Percentiles rank a stretch among this genome's conserved stretches.
These are phyloP conservation scores for Fusarium dlaminii DNA, from an alignment of 2,329 filamentous ascomycete genomes.

Conservation along the genomic window DNA sequence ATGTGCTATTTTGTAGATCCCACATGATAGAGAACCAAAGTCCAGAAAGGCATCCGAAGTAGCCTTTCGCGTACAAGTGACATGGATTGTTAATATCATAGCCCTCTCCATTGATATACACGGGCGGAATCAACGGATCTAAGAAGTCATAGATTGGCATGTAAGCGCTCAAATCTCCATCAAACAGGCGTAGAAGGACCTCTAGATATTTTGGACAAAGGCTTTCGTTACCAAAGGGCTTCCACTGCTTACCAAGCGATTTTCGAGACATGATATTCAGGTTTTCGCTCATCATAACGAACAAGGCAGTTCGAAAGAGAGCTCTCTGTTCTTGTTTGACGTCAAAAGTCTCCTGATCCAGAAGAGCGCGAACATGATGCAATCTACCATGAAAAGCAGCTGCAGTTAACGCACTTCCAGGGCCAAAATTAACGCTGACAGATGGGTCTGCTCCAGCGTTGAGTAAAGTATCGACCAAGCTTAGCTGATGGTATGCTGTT, in stretches of 20 bases:
- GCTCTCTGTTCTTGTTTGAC: fast-evolving
- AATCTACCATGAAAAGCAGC: not conserved
- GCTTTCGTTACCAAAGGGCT: fast-evolving
- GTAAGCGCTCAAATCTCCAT: fast-evolving
- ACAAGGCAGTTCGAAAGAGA: not conserved
- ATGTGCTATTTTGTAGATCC: not conserved
- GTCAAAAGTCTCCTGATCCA: fast-evolving
- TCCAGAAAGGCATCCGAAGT: fast-evolving
- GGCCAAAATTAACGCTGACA: fast-evolving
- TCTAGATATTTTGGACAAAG: fast-evolving
- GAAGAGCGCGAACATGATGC: not conserved
- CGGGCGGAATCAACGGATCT: fast-evolving
- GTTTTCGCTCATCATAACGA: not conserved
- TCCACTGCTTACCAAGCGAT: fast-evolving
- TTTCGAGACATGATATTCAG: fast-evolving
- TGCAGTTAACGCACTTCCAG: fast-evolving
- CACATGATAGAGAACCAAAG: fast-evolving
- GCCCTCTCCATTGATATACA: fast-evolving
- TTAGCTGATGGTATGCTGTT: fast-evolving
- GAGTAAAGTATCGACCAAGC: fast-evolving
- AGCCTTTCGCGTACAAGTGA: fast-evolving
- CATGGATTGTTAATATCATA: fast-evolving
- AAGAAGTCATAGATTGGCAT: not conserved
- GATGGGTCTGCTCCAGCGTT: not conserved
- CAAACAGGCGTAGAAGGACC: not conserved